phyloP scores from a whole-genome alignment of 306 rosid species.

The Dalbergia cultrata region DNA sequence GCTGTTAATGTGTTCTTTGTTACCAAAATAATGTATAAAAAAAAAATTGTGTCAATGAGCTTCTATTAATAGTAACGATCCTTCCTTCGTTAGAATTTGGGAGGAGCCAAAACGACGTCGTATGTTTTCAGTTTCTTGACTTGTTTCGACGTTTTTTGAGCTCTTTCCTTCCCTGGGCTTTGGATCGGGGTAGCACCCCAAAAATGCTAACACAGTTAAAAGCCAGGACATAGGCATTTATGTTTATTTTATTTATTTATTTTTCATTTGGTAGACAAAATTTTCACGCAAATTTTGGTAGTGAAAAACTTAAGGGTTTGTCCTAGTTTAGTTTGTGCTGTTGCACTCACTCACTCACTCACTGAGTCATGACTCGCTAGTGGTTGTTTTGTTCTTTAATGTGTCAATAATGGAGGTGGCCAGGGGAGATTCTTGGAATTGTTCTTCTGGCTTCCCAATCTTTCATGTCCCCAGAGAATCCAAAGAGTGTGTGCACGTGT shows the following conservation, averaged over 20 bases:
- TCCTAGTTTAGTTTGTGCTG: too few species aligned
- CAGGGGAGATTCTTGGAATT: slow-evolving; percentile 28
- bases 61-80: neutral
- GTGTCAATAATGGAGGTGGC: neutral
- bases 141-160: neutral
- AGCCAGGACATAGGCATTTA: neutral
- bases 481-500: slow-evolving; percentile 49
- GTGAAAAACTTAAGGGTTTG: too few species aligned
- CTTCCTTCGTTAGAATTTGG: neutral
- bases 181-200: neutral
- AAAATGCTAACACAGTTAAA: neutral
- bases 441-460: neutral
- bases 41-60: neutral
- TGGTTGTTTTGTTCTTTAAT: neutral
- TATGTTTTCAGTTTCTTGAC: neutral
- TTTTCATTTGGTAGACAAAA: too few species aligned
- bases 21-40: neutral
- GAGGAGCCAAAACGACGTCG: slow-evolving; percentile 35
- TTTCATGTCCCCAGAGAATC: neutral
- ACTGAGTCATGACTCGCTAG: neutral
- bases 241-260: too few species aligned
- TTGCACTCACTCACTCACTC: neutral
- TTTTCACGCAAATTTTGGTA: too few species aligned
- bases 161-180: slow-evolving; percentile 17
- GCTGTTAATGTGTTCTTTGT: neutral